Percentiles rank a stretch among this genome's conserved stretches.
phyloP scores from a whole-genome alignment of 108 stramenopile species.

The Fragilaria crotonensis region DNA sequence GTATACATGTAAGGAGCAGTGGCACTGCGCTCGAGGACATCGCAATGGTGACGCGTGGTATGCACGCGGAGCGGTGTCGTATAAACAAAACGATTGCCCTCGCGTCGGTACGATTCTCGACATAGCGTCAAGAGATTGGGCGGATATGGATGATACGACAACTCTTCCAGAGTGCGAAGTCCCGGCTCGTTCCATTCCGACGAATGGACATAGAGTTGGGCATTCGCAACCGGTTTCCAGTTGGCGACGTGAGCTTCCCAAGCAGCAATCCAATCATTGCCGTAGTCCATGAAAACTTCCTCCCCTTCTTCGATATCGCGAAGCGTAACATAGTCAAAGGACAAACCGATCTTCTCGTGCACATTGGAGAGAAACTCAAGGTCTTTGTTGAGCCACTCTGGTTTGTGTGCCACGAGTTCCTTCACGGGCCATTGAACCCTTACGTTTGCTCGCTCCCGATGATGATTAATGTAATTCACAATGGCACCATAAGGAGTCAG shows the following conservation, averaged over 20 bases:
- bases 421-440: constrained; percentile 57
- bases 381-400: constrained; percentile 57
- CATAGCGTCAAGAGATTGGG: constrained; percentile 5
- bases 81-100: background rate
- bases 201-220: constrained; percentile 2
- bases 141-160: constrained; percentile 6
- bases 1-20: no score
- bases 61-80: background rate
- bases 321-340: constrained; percentile 53
- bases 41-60: background rate
- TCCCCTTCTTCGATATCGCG: constrained; percentile 48
- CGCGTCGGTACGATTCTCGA: background rate
- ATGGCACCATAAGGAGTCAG: constrained; percentile 74
- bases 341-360: constrained; percentile 35
- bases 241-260: constrained; percentile 7
- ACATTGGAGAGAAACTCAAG: constrained; percentile 25
- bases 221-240: constrained; percentile 1
- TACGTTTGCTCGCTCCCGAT: constrained; percentile 49
- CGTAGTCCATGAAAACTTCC: constrained; percentile 53
- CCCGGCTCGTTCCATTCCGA: constrained; percentile 1
- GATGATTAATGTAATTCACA: constrained; percentile 83
- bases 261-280: constrained; percentile 25
- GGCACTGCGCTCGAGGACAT: constrained; percentile 4
- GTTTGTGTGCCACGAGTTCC: constrained; percentile 61
- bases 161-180: background rate